Percentiles rank a stretch among this genome's conserved stretches.
phyloP scores from a whole-genome alignment of 495 filamentous ascomycete species.

The Tuber aestivum region DNA sequence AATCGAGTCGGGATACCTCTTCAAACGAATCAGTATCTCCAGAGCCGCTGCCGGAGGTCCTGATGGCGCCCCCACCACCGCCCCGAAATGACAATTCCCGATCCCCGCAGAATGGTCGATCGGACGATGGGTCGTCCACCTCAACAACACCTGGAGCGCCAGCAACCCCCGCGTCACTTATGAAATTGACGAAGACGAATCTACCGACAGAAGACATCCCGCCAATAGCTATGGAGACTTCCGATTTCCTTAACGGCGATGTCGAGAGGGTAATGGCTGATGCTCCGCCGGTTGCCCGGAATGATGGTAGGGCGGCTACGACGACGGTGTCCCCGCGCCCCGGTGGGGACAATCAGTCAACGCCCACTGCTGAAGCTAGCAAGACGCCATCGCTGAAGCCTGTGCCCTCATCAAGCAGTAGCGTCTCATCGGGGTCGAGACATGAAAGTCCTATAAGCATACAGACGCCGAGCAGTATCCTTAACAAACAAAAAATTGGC shows the following conservation, averaged over 20 bases:
- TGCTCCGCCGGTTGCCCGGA: constrained; percentile 6
- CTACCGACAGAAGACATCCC: constrained; percentile 43
- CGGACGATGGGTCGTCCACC: constrained; percentile 11
- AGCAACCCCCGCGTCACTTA: constrained; percentile 79
- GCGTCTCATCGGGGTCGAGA: neutral
- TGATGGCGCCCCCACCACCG: constrained; percentile 59
- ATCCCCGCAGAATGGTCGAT: constrained; percentile 25
- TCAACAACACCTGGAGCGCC: constrained; percentile 48
- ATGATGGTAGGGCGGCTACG: neutral
- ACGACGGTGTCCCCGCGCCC: neutral
- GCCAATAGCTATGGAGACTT: constrained; percentile 40
- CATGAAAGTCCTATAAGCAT: constrained; percentile 2
- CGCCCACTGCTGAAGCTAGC: constrained; percentile 23
- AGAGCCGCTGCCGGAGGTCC: constrained; percentile 60
- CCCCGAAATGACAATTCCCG: constrained; percentile 29
- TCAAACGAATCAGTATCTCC: constrained; percentile 66
- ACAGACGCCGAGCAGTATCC: neutral
- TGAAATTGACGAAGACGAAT: constrained; percentile 56
- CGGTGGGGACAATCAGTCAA: constrained; percentile 16
- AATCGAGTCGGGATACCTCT: constrained; percentile 54
- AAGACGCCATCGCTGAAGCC: constrained; percentile 14
- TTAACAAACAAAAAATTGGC: constrained; percentile 19
- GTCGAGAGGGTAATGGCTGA: constrained; percentile 32
- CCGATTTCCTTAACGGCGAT: constrained; percentile 38
- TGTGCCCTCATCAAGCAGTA: constrained; percentile 4